Percentiles rank a stretch among this genome's conserved stretches.
Evolutionary conservation across 2,329 filamentous ascomycete genomes (phyloP).

Genomic region (Calonectria henricotiae): DNA sequence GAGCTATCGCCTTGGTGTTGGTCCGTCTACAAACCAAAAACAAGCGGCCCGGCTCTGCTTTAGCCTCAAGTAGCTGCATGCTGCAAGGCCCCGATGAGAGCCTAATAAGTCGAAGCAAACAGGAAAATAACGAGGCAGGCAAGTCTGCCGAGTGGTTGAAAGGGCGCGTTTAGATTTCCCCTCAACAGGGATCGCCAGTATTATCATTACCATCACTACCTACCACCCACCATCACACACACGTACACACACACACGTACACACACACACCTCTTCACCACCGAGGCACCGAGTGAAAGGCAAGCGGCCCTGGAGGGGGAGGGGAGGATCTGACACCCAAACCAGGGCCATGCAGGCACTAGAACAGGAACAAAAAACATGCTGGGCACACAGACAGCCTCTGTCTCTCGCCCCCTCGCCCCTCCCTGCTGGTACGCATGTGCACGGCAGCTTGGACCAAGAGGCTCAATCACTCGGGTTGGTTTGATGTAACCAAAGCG

Average conservation of each 20-base stretch:
- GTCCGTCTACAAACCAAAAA: slow-evolving; percentile 17
- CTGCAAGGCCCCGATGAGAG: slow-evolving; percentile 19
- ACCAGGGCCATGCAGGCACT: slow-evolving; percentile 32
- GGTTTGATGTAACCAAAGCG: slow-evolving; percentile 23
- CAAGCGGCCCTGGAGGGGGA: slow-evolving; percentile 17
- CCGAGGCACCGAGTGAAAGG: slow-evolving; percentile 6
- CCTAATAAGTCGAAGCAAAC: not conserved
- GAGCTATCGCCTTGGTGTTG: slow-evolving; percentile 22
- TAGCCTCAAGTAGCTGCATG: slow-evolving; percentile 22
- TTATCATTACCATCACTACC: not conserved
- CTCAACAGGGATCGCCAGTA: slow-evolving; percentile 21
- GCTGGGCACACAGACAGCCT: slow-evolving; percentile 16
- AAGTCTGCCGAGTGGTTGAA: slow-evolving; percentile 9
- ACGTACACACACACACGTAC: not conserved
- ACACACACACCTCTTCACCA: slow-evolving; percentile 13
- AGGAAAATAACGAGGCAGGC: slow-evolving; percentile 5
- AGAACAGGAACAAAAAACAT: slow-evolving; percentile 24
- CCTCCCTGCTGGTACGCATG: slow-evolving; percentile 11
- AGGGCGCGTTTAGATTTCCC: not conserved
- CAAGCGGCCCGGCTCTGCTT: slow-evolving; percentile 19
- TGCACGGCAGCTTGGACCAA: slow-evolving; percentile 8
- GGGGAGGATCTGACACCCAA: slow-evolving; percentile 28
- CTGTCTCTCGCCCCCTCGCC: slow-evolving; percentile 17
- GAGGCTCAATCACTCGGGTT: slow-evolving; percentile 22
- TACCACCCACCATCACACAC: not conserved